Conservation (phyloP, 2,329 filamentous ascomycete species). For the Pseudogymnoascus sp. region DNA sequence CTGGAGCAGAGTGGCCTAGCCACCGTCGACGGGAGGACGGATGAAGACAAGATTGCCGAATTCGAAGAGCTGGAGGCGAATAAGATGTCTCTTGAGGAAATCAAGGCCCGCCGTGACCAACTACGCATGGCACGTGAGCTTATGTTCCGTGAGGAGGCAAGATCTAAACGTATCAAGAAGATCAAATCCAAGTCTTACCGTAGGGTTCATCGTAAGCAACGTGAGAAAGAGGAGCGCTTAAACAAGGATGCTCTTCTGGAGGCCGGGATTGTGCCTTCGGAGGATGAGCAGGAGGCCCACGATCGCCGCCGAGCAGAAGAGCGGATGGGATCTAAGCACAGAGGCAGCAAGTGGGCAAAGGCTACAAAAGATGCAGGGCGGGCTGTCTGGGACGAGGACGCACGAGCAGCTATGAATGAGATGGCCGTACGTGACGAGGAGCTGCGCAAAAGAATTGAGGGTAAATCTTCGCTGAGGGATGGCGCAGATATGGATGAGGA, state of each 20-base stretch:
- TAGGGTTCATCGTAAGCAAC: constrained; percentile 77
- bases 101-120: constrained; percentile 63
- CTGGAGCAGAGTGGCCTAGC: constrained; percentile 78
- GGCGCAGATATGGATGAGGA: constrained; percentile 39
- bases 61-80: constrained; percentile 63
- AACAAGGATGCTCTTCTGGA: constrained; percentile 50
- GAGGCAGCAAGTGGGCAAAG: constrained; percentile 66
- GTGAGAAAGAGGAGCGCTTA: constrained; percentile 48
- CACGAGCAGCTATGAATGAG: constrained; percentile 54
- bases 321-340: constrained; percentile 61
- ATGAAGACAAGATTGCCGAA: constrained; percentile 58
- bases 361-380: constrained; percentile 56
- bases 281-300: constrained; percentile 54
- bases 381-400: constrained; percentile 61
- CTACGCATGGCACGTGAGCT: constrained; percentile 75
- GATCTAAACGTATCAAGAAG: constrained; percentile 90
- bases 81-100: constrained; percentile 62
- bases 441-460: constrained; percentile 55
- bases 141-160: constrained; percentile 78
- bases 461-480: constrained; percentile 44
- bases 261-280: constrained; percentile 51
- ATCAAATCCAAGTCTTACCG: constrained; percentile 97
- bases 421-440: constrained; percentile 61
- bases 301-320: constrained; percentile 59
- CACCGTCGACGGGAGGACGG: constrained; percentile 48